phyloP scores from a whole-genome alignment of 352 stramenopile genomes.

The Phytophthora pistaciae region DNA sequence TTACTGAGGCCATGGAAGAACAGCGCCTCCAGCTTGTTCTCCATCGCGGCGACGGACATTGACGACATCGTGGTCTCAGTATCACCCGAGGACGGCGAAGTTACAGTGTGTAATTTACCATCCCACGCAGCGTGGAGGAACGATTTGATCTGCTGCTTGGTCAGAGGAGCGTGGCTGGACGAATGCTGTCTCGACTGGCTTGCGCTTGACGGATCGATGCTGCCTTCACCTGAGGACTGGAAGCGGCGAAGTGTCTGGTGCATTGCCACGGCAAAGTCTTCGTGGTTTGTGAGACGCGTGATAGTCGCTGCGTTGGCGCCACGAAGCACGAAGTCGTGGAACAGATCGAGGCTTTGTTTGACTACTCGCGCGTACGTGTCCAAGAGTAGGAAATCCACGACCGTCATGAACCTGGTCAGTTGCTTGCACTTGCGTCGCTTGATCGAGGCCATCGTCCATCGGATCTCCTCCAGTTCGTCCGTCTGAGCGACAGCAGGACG shows the following conservation, averaged over 20 bases:
- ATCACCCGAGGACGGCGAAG: slow-evolving; percentile 4
- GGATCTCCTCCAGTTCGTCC: slow-evolving; percentile 61
- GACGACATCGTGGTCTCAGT: neutral
- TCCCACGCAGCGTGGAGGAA: slow-evolving; percentile 54
- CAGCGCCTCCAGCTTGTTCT: slow-evolving; percentile 48
- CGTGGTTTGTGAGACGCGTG: slow-evolving; percentile 32
- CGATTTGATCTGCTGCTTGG: slow-evolving; percentile 57
- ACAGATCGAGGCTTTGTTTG: slow-evolving; percentile 50
- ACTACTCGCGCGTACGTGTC: slow-evolving; percentile 50
- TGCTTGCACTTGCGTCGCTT: slow-evolving; percentile 62
- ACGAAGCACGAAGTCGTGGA: slow-evolving; percentile 48
- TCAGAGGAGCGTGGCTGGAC: slow-evolving; percentile 16
- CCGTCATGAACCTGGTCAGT: slow-evolving; percentile 58
- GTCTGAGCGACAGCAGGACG: slow-evolving; percentile 3
- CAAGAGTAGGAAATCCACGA: slow-evolving; percentile 70
- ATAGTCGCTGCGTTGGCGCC: slow-evolving; percentile 56
- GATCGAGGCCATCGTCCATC: slow-evolving; percentile 79
- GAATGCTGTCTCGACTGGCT: neutral
- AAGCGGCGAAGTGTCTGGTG: slow-evolving; percentile 13
- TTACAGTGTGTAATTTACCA: slow-evolving; percentile 31
- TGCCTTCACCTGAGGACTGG: slow-evolving; percentile 23
- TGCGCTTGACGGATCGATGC: neutral
- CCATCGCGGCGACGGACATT: slow-evolving; percentile 36
- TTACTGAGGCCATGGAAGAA: slow-evolving; percentile 38
- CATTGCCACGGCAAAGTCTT: slow-evolving; percentile 22